Percentiles rank a stretch among this genome's conserved stretches.
These are phyloP conservation scores for Bisporella sp. DNA, from an alignment of 2,329 filamentous ascomycete genomes.

Conservation along the genomic window DNA sequence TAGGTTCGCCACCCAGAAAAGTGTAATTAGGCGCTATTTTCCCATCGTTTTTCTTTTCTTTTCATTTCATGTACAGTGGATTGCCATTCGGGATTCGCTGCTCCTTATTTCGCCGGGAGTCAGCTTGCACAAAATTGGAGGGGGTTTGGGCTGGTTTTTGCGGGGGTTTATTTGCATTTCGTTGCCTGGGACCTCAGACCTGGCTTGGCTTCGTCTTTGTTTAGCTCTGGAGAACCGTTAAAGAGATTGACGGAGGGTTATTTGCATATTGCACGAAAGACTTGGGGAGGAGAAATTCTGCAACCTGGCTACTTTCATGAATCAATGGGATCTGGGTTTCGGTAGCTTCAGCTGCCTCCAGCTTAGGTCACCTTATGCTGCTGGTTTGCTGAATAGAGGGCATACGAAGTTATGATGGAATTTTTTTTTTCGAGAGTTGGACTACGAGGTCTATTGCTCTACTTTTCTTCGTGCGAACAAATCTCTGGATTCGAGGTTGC, in stretches of 20 bases:
- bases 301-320: neutral
- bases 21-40: slow-evolving; percentile 30
- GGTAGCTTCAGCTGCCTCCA: neutral
- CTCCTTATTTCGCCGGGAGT: slow-evolving; percentile 5
- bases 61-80: slow-evolving; percentile 29
- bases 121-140: neutral
- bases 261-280: neutral
- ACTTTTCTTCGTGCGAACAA: neutral
- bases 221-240: neutral
- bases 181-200: neutral
- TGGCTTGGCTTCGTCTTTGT: neutral
- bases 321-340: neutral
- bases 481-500: neutral
- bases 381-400: neutral
- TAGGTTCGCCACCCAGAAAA: slow-evolving; percentile 24
- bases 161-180: neutral
- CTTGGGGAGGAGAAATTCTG: neutral
- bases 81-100: slow-evolving; percentile 8
- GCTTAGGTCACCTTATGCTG: neutral
- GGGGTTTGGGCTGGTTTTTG: neutral
- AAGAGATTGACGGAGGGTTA: neutral
- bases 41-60: slow-evolving; percentile 24
- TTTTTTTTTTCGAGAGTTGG: neutral
- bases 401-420: neutral
- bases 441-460: no score